Base-by-base conservation (phyloP, 1,139 yeast species). In the Lodderomyces metapsilosis region DNA sequence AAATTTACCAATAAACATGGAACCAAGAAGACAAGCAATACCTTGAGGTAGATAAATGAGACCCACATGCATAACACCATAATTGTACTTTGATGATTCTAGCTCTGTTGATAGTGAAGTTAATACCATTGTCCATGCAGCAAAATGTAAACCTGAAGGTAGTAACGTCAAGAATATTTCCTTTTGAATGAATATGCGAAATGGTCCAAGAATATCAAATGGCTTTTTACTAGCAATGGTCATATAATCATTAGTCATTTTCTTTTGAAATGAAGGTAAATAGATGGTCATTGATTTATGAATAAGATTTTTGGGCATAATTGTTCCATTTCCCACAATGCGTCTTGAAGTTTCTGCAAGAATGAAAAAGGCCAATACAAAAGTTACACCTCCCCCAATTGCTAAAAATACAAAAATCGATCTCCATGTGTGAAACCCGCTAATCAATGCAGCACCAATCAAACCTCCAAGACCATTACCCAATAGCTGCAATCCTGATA, bases 391-490 rank as follows among this genome's bases (percentile, higher is more conserved):
- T 24, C 66, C 61, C 5, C 72, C 71, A 32, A 68, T 64, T 3
- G 73, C 66, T 27, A 65, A 49, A 46, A 68, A 69, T 4, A 61
- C 46, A 46, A 68, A 69, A 3, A 69, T 65, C 6, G 70, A 59
- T 52, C 74, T 55, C 74, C 74, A 69, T 6, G 58, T 47, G 22
- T 54, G 47, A 46, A 60, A 69, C 22, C 52, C 52, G 39, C 52
- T 44, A 2, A 67, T 55, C 12, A 69, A 50, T 0, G 60, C 67
- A 2, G 74, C 68, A 2, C 74, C 74, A 3, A 68, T 47, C n/a
- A 69, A 47, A 1, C 71, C 68, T 3, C 74, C 74, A 44, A 68
- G 57, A 1, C 71, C 73, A 44, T 66, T 66, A 1, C 74, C 75
- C 4, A 65, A 53, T 31, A 68, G 49, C 36, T 64, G 68, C 45